These are phyloP conservation scores for Fusarium sp. DNA, from an alignment of 2,329 filamentous ascomycete genomes.

Conservation along the genomic window DNA sequence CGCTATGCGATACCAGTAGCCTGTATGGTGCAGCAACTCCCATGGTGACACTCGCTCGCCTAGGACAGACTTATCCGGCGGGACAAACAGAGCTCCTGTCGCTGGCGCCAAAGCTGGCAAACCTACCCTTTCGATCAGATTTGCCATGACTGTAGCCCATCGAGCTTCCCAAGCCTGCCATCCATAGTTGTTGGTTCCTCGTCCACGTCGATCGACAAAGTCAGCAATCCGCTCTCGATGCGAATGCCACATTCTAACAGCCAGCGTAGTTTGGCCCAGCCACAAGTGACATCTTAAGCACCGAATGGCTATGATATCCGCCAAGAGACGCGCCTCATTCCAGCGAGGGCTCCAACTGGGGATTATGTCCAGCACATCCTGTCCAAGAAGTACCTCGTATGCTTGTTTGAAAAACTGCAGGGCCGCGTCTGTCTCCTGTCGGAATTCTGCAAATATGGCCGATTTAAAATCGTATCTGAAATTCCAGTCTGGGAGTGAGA, in stretches of 20 bases:
- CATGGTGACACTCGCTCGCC: conserved; percentile 69
- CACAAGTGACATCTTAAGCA: conserved; percentile 85
- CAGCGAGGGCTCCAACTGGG: conserved; percentile 90
- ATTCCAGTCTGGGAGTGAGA: conserved; percentile 90
- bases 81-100: conserved; percentile 58
- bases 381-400: conserved; percentile 82
- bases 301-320: conserved; percentile 83
- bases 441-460: conserved; percentile 89
- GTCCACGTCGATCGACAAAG: conserved; percentile 83
- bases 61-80: conserved; percentile 66
- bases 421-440: conserved; percentile 90
- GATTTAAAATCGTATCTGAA: conserved; percentile 95
- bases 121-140: conserved; percentile 64
- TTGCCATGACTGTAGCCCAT: conserved; percentile 71
- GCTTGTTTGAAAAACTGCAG: conserved; percentile 87
- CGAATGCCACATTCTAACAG: conserved; percentile 80
- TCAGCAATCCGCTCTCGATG: conserved; percentile 80
- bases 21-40: conserved; percentile 71
- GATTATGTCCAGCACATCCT: conserved; percentile 87
- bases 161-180: conserved; percentile 94
- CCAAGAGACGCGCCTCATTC: conserved; percentile 89
- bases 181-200: conserved; percentile 87
- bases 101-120: conserved; percentile 60
- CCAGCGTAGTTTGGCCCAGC: conserved; percentile 79
- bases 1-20: conserved; percentile 73